Base-by-base conservation (phyloP, 2,329 filamentous ascomycete genomes). In the Trichoderma polysporum region DNA sequence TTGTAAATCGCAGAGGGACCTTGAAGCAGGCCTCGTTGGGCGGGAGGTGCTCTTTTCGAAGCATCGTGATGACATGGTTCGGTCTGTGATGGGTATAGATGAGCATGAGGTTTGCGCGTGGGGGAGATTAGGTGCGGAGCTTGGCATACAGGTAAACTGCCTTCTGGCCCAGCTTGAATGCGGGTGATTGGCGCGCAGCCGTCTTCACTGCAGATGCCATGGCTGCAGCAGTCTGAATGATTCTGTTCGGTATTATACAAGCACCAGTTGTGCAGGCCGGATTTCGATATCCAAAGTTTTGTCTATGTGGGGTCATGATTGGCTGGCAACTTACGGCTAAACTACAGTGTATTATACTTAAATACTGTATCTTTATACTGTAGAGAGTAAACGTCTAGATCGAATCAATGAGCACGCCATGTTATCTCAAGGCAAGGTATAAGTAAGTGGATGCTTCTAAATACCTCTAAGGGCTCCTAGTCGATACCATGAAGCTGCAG, bases 1-100 rank as follows among this genome's bases (percentile, higher is more conserved):
- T 99, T 84, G 93, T 97, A 84, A 97, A 93, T 73, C 87, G 89
- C 73, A 98, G 86, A 12, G 95, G 95, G 35, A 97, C 94, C 74
- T 90, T 85, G 87, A 99, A 99, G 74, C 89, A 90, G 70, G 94
- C 95, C 77, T 92, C 93, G 77, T 89, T 90, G 22, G 94, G 88
- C 8, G 92, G 90, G 63, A 91, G 86, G 71, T 86, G 84, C 33
- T 88, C 87, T 67, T 89, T 90, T 72, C 84, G 90, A 73, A 97
- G 83, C 74, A 98, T 87, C 68, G 90, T 90, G 75, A 98, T 83
- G 70, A 88, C 87, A 81, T 96, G 92, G 76, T 90, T 88, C 61
- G 94, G 94, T 68, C 94, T 97, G 75, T 22, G 31, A 47, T 27
- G 27, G 7, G 53, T 37, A 29, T 13, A 15, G 29, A n/a, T 54